Percentiles rank a stretch among this genome's conserved stretches.
These are phyloP conservation scores for Piper longum DNA, from an alignment of 164 flowering plant species.

Conservation along the genomic window DNA sequence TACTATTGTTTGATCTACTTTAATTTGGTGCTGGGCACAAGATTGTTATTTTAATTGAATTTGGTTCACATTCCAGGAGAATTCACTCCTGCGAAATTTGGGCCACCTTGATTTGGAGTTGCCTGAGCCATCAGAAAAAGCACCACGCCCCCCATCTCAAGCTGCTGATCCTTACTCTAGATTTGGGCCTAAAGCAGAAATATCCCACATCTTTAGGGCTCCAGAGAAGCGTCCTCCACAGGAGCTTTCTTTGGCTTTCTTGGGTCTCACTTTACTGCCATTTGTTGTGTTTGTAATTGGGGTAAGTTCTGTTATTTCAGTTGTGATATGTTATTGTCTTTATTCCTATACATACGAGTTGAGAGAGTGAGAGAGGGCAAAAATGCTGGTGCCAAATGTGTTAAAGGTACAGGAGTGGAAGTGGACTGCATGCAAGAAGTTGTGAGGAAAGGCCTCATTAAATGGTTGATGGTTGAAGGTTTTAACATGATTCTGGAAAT, in stretches of 20 bases:
- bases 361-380: too few species aligned
- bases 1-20: not conserved
- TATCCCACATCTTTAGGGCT: constrained; percentile 69
- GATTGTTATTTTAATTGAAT: too few species aligned
- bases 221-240: constrained; percentile 83
- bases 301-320: constrained; percentile 35
- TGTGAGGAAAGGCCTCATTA: too few species aligned
- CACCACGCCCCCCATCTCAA: constrained; percentile 63
- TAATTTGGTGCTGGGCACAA: not conserved
- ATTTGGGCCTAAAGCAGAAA: constrained; percentile 81
- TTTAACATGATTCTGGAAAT: too few species aligned
- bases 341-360: too few species aligned
- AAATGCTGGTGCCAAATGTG: too few species aligned
- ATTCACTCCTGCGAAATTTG: constrained; percentile 55
- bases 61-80: constrained; percentile 48
- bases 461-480: too few species aligned
- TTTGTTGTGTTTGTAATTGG: constrained; percentile 69
- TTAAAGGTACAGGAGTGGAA: too few species aligned
- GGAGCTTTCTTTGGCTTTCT: constrained; percentile 72
- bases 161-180: constrained; percentile 54
- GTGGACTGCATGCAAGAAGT: too few species aligned
- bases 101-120: constrained; percentile 83
- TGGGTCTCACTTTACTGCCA: constrained; percentile 64
- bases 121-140: constrained; percentile 94
- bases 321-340: not conserved